A percentile compares a stretch with the other conserved stretches of the same genome.
These are phyloP conservation scores for Boeremia lycopersici DNA, from an alignment of 2,329 filamentous ascomycete species.

Conservation along the genomic window DNA sequence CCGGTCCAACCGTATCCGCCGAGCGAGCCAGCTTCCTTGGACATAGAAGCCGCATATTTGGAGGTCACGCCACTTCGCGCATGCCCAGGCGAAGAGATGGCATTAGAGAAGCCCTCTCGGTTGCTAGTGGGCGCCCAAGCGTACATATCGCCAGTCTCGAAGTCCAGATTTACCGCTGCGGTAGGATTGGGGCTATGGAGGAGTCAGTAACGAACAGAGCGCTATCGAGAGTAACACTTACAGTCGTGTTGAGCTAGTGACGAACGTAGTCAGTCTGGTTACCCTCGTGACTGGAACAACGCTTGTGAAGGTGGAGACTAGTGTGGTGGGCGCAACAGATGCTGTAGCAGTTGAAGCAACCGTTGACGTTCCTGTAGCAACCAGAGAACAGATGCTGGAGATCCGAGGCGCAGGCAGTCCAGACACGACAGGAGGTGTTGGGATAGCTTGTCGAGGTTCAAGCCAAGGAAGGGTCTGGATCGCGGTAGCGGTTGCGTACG, in stretches of 20 bases:
- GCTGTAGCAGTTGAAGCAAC: not conserved
- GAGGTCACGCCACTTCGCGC: not conserved
- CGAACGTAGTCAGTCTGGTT: not conserved
- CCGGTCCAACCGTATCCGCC: not conserved
- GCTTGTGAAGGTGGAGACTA: not conserved
- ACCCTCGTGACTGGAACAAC: not conserved
- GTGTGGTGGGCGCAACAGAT: not conserved
- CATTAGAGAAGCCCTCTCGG: not conserved
- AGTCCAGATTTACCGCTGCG: not conserved
- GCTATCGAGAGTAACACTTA: not conserved
- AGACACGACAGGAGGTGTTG: not conserved
- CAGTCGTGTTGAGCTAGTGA: not conserved
- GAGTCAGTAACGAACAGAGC: not conserved
- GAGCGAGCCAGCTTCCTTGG: not conserved
- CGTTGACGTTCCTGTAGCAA: not conserved
- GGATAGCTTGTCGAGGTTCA: not conserved
- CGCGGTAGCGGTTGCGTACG: not conserved
- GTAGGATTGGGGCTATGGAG: not conserved
- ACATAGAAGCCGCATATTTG: not conserved
- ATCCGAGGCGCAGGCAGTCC: not conserved
- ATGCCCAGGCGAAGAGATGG: not conserved
- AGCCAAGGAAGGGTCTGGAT: not conserved
- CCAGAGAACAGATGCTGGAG: conserved; percentile 1
- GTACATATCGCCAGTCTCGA: not conserved
- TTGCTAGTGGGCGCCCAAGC: not conserved